Conservation (phyloP, 495 filamentous ascomycete species). For the Trichocladium antarcticum region DNA sequence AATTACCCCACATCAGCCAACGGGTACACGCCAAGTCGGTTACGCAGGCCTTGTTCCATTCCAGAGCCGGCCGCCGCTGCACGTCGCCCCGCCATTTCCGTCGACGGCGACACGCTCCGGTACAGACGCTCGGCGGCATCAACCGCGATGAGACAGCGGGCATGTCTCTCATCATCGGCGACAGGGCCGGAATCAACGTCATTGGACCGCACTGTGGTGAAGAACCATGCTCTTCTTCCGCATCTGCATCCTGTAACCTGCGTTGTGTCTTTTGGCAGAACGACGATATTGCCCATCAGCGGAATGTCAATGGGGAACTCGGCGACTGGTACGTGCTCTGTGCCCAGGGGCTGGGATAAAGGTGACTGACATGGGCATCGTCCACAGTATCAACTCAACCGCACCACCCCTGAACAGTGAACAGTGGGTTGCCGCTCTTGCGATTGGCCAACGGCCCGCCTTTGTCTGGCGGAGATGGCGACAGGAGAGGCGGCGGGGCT, state of each 20-base stretch:
- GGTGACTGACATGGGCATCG: constrained; percentile 33
- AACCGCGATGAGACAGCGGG: constrained; percentile 64
- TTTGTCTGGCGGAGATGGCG: constrained; percentile 25
- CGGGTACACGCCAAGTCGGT: too few relatives aligned
- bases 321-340: constrained; percentile 44
- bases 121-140: constrained; percentile 55
- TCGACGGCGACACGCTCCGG: constrained; percentile 61
- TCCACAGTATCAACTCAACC: constrained; percentile 79
- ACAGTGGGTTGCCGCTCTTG: constrained; percentile 28
- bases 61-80: constrained; percentile 27
- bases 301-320: constrained; percentile 57
- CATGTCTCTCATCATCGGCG: constrained; percentile 64
- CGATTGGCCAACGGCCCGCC: background rate
- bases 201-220: constrained; percentile 67
- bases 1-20: too few relatives aligned
- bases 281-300: constrained; percentile 64
- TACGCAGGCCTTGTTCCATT: background rate
- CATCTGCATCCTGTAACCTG: constrained; percentile 62
- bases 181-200: constrained; percentile 60
- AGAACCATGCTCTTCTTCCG: constrained; percentile 59
- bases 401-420: constrained; percentile 62
- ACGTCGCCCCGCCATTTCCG: constrained; percentile 63
- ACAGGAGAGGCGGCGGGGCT: constrained; percentile 58
- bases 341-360: too few relatives aligned
- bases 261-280: constrained; percentile 78